Evolutionary conservation across 2,329 filamentous ascomycete species (phyloP).

Genomic region (Cercospora sp.): DNA sequence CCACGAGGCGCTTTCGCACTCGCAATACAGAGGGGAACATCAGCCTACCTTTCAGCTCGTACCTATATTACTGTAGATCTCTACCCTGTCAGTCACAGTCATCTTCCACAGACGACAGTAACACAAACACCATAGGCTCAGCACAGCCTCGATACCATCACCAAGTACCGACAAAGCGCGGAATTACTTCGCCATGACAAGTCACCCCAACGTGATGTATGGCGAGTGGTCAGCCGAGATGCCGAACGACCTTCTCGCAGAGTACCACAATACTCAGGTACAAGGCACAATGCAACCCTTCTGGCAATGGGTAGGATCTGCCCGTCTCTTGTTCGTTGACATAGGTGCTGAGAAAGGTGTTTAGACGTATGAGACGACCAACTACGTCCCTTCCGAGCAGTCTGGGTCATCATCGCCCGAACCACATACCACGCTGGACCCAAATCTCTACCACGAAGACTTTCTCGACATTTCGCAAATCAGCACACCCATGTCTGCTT

Average conservation of each 20-base stretch:
- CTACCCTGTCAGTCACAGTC: background rate
- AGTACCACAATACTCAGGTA: background rate
- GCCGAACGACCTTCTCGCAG: background rate
- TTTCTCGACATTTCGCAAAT: conserved; percentile 15
- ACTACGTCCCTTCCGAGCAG: background rate
- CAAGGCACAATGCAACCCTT: background rate
- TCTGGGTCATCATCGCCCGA: background rate
- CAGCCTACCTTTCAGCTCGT: background rate
- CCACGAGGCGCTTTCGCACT: background rate
- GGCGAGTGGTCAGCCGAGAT: background rate
- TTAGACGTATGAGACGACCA: background rate
- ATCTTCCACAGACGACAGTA: background rate
- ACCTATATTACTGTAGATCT: background rate
- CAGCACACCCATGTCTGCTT: background rate
- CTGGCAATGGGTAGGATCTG: background rate
- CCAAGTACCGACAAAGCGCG: background rate
- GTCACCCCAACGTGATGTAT: background rate
- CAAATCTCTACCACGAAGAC: conserved; percentile 9
- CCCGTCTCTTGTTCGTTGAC: background rate
- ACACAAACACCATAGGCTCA: background rate
- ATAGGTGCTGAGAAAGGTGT: background rate
- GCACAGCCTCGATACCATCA: background rate
- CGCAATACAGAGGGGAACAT: background rate
- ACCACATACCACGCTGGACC: background rate
- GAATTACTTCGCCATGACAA: background rate